Conservation (phyloP, 441 rosid genomes). For the Euphorbia schlechtendalii region DNA sequence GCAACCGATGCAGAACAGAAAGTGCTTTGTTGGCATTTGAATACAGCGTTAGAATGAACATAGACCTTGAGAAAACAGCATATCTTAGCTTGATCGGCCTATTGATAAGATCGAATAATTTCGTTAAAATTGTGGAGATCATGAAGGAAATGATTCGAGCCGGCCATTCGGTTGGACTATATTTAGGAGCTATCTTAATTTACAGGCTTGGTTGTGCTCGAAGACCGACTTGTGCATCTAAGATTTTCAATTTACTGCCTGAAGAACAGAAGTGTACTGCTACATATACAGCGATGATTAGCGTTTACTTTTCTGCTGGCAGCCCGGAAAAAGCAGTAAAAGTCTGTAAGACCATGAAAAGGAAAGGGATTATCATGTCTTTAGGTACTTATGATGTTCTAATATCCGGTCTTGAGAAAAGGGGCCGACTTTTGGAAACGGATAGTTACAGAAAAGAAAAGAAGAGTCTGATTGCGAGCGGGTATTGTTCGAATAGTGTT, state of each 20-base stretch:
- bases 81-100: constrained; percentile 55
- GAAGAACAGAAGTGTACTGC: constrained; percentile 53
- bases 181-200: constrained; percentile 54
- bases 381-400: constrained; percentile 62
- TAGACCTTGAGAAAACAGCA: constrained; percentile 42
- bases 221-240: constrained; percentile 57
- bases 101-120: constrained; percentile 40
- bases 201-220: constrained; percentile 62
- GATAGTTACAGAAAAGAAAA: constrained; percentile 54
- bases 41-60: constrained; percentile 41
- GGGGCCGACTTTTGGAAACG: constrained; percentile 39
- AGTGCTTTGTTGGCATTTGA: constrained; percentile 62
- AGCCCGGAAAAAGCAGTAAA: constrained; percentile 61
- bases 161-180: constrained; percentile 52
- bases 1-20: constrained; percentile 33
- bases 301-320: constrained; percentile 65
- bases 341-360: constrained; percentile 49
- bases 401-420: constrained; percentile 57
- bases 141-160: constrained; percentile 45
- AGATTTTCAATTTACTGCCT: constrained; percentile 53
- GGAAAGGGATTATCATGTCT: constrained; percentile 44
- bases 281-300: constrained; percentile 61
- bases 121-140: constrained; percentile 37
- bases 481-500: constrained; percentile 27
- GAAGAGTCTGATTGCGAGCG: constrained; percentile 33